Percentiles rank a stretch among this genome's conserved stretches.
phyloP scores from a whole-genome alignment of 2,329 filamentous ascomycete species.

The Xylaria sp. region DNA sequence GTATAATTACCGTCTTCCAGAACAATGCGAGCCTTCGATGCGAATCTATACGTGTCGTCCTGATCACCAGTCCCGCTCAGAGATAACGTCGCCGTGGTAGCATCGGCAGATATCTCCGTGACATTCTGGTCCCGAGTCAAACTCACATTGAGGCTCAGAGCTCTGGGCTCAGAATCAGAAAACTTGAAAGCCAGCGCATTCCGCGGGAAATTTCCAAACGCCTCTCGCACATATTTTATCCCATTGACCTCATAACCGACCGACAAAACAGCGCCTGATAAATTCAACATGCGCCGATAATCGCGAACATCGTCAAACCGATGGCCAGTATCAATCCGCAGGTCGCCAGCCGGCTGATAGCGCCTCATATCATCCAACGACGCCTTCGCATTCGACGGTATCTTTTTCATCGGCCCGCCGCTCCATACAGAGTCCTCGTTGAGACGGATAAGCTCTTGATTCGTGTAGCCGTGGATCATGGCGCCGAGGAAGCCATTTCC shows the following conservation, averaged over 20 bases:
- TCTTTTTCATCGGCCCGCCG: neutral
- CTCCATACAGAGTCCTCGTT: neutral
- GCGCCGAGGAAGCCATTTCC: conserved; percentile 7
- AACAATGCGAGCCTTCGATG: neutral
- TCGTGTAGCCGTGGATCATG: conserved; percentile 5
- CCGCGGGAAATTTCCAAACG: neutral
- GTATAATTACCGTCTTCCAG: neutral
- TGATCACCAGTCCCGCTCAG: neutral
- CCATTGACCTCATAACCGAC: neutral
- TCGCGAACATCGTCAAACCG: neutral
- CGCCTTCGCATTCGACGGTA: neutral
- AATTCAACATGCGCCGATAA: neutral
- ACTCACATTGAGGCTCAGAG: conserved; percentile 2
- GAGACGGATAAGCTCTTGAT: conserved; percentile 4
- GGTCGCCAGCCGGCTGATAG: conserved; percentile 4
- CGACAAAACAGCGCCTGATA: neutral
- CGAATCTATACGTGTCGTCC: neutral
- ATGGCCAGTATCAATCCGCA: conserved; percentile 1
- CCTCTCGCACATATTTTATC: neutral
- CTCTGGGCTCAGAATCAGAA: neutral
- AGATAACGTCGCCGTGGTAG: neutral
- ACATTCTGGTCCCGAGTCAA: conserved; percentile 3
- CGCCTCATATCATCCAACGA: conserved; percentile 5
- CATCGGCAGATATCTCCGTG: neutral
- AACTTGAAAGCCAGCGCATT: neutral